Conservation (phyloP, 495 filamentous ascomycete species). For the Lophium mytilinum region DNA sequence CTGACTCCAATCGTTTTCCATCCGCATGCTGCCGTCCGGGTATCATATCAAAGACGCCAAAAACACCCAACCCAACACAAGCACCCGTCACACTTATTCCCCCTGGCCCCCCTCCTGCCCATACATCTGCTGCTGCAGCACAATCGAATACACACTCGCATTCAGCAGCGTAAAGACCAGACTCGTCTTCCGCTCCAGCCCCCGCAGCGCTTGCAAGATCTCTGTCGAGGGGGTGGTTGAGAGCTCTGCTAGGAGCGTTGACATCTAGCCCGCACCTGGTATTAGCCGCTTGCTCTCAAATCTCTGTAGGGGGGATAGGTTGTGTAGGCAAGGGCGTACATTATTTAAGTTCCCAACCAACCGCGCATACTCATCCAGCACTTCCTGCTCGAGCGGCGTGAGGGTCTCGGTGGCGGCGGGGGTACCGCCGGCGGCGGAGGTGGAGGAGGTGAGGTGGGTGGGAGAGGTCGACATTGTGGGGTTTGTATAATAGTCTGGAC, state of each 20-base stretch:
- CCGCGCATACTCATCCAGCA: constrained; percentile 85
- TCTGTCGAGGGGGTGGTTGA: constrained; percentile 56
- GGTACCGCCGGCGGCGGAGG: too few species aligned
- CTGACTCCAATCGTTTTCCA: too few species aligned
- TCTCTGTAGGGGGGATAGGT: too few species aligned
- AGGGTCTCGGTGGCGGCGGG: constrained; percentile 30
- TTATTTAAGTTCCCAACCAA: constrained; percentile 86
- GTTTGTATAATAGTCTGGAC: too few species aligned
- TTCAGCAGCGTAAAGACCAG: constrained; percentile 92
- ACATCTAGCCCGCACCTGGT: constrained; percentile 43
- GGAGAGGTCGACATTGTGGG: too few species aligned
- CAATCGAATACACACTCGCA: constrained; percentile 96
- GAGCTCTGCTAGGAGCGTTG: constrained; percentile 51
- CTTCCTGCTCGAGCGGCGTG: constrained; percentile 81
- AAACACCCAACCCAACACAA: not conserved
- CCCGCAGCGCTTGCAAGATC: constrained; percentile 74
- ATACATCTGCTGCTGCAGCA: constrained; percentile 89
- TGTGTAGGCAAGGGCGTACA: too few species aligned
- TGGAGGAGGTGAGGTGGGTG: too few species aligned
- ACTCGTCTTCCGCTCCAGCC: constrained; percentile 87
- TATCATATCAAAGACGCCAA: too few species aligned
- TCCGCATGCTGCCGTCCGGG: too few species aligned
- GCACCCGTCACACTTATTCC: not conserved
- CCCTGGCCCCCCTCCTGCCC: constrained; percentile 46
- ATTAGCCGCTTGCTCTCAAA: not conserved